Evolutionary conservation across 2,329 filamentous ascomycete species (phyloP), one percentile per base, ranked within the genome.

Genomic region (Dactylellina haptotyla): DNA sequence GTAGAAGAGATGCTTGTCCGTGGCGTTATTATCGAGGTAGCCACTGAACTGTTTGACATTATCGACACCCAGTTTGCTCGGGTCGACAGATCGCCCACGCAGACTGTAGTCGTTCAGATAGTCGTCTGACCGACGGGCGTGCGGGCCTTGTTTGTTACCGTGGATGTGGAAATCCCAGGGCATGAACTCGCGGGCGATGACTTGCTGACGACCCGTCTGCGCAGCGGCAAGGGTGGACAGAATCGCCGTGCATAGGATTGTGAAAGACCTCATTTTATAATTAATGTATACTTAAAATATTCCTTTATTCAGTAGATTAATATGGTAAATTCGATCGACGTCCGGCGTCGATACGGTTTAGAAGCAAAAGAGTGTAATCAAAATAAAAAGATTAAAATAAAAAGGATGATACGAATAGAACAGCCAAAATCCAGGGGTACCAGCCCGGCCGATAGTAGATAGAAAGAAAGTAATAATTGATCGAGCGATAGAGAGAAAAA

Each of bases 1-100:
- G 84, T 97, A 98, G 82, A 99, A 98, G 71, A 98, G 84, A 82
- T 98, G 95, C 88, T 98, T 97, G 82, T 98, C 94, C 3, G n/a
- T 46, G 80, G 95, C 92, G 74, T 98, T 90, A 79, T 98, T 93
- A 81, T 98, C 95, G 43, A 99, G 88, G 83, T 99, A 99, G 75
- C 95, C 95, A 79, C 91, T 96, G 87, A 96, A 97, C 83, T 98
- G 95, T 88, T 97, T 98, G 79, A 98, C 93, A 77, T 83, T 78
- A 82, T 99, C 95, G 80, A 98, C 87, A 65, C 90, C 91, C 70
- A 99, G 89, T 77, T 87, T 86, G 72, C 86, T 87, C 58, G 95
- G 94, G 26, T 59, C 34, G 3, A 59, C 39, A 81, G 90, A 88
- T 89, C 97, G 97, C 77, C 92, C 89, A 77, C 95, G 88, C 75